A percentile compares a stretch with the other conserved stretches of the same genome.
Evolutionary conservation across 2,329 filamentous ascomycete species (phyloP).

Genomic region (Ascosphaera pollenicola): DNA sequence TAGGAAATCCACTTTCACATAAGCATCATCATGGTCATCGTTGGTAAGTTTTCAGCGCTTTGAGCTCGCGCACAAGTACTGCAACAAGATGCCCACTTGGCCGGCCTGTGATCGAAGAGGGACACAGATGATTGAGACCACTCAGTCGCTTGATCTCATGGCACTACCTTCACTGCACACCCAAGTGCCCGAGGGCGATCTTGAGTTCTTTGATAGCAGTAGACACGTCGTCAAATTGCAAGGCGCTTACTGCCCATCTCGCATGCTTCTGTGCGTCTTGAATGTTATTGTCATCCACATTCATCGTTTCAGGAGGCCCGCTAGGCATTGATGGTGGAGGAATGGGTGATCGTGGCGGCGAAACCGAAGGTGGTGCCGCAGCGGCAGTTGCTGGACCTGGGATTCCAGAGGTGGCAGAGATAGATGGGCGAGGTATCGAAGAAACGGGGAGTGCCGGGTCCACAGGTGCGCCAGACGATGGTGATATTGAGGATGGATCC

Average conservation of each 20-base stretch:
- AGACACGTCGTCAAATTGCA: conserved; percentile 88
- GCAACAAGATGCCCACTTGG: too few relatives aligned
- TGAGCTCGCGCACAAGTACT: too few relatives aligned
- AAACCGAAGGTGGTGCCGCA: conserved; percentile 7
- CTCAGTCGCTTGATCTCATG: too few relatives aligned
- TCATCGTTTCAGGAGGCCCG: conserved; percentile 1
- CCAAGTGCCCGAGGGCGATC: conserved; percentile 48
- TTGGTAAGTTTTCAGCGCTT: too few relatives aligned
- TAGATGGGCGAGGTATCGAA: too few relatives aligned
- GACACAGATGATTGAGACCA: too few relatives aligned
- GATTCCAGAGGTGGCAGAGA: conserved; percentile 1
- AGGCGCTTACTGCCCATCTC: conserved; percentile 84
- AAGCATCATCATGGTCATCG: too few relatives aligned
- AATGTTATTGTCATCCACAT: conserved; percentile 48
- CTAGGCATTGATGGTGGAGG: conserved; percentile 7
- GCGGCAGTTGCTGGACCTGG: conserved; percentile 7
- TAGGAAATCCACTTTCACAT: too few relatives aligned
- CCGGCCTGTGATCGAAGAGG: too few relatives aligned
- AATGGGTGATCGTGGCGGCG: conserved; percentile 7
- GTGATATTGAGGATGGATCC: too few relatives aligned
- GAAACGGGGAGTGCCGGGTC: too few relatives aligned
- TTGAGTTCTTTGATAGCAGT: conserved; percentile 74
- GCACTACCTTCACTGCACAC: conserved; percentile 28
- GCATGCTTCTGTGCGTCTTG: conserved; percentile 80
- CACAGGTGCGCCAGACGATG: too few relatives aligned